Evolutionary conservation across 768 basidiomycete genomes (phyloP).

Genomic region (Mycena amicta): DNA sequence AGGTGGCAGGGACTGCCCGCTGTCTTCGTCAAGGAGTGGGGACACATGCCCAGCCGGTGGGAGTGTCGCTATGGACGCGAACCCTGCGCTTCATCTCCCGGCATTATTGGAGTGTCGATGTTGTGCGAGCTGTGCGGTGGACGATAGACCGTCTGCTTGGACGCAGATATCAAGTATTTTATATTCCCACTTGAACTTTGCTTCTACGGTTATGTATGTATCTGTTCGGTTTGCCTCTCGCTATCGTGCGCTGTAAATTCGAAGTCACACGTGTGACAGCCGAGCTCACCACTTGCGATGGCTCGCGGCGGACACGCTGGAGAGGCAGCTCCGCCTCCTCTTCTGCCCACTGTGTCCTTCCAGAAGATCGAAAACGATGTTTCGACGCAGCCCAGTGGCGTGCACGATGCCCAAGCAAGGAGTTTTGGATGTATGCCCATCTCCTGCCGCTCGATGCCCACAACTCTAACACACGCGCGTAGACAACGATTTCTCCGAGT

Average conservation of each 20-base stretch:
- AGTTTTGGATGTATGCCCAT: conserved; percentile 73
- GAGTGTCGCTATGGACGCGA: background rate
- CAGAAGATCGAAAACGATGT: conserved; percentile 65
- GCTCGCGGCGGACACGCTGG: conserved; percentile 39
- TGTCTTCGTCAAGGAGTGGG: background rate
- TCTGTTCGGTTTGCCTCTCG: too few relatives aligned
- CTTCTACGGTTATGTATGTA: too few relatives aligned
- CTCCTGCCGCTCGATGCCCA: background rate
- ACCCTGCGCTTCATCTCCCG: background rate
- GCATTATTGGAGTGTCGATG: background rate
- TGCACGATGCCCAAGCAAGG: conserved; percentile 62
- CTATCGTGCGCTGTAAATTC: too few relatives aligned
- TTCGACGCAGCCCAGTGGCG: conserved; percentile 61
- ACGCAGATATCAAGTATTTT: too few relatives aligned
- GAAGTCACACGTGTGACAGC: background rate
- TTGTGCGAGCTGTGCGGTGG: background rate
- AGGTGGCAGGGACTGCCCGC: background rate
- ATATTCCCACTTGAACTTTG: too few relatives aligned
- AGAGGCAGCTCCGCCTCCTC: conserved; percentile 30
- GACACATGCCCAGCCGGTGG: background rate
- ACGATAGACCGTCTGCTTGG: too few relatives aligned
- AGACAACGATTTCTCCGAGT: conserved; percentile 69
- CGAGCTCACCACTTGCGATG: conserved; percentile 27
- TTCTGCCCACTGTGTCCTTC: conserved; percentile 70
- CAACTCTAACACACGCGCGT: conserved; percentile 15